Conservation (phyloP, 352 stramenopile species). For the Pythium pyrilobum region DNA sequence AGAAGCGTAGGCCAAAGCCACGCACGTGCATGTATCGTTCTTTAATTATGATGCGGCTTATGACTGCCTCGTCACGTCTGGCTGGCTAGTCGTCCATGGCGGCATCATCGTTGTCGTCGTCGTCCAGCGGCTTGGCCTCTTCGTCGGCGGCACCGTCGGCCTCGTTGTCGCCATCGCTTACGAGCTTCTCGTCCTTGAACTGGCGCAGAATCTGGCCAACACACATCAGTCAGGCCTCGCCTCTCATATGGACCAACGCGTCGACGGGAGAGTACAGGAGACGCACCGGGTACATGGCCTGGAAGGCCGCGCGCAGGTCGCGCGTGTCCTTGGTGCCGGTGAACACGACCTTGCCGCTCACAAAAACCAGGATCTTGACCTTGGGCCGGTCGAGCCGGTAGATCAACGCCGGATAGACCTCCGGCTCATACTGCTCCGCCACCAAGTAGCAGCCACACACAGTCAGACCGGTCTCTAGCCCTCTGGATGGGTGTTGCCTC, state of each 20-base stretch:
- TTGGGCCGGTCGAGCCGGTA: slow-evolving; percentile 96
- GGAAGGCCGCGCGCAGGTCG: slow-evolving; percentile 80
- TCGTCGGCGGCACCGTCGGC: background rate
- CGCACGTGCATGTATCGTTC: no score
- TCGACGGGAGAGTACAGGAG: background rate
- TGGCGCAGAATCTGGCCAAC: slow-evolving; percentile 14
- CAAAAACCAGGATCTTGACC: slow-evolving; percentile 99
- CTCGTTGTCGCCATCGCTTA: background rate
- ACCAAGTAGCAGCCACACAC: background rate
- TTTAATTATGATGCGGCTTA: no score
- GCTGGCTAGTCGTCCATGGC: slow-evolving; percentile 14
- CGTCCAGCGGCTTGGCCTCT: background rate
- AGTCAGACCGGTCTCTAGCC: no score
- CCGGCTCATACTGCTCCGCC: slow-evolving; percentile 92
- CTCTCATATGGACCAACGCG: background rate
- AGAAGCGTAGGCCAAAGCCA: background rate
- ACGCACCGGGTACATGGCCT: slow-evolving; percentile 70
- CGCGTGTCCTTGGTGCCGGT: slow-evolving; percentile 89
- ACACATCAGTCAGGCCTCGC: background rate
- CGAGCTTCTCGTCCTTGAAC: slow-evolving; percentile 17
- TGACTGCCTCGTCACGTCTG: no score
- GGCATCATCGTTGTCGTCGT: slow-evolving; percentile 13
- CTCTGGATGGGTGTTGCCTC: no score
- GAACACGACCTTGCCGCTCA: slow-evolving; percentile 97
- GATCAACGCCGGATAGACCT: slow-evolving; percentile 98